Evolutionary conservation across 2,329 filamentous ascomycete species (phyloP), one percentile per base, ranked within the genome.

Genomic region (Chaetomium globosum): DNA sequence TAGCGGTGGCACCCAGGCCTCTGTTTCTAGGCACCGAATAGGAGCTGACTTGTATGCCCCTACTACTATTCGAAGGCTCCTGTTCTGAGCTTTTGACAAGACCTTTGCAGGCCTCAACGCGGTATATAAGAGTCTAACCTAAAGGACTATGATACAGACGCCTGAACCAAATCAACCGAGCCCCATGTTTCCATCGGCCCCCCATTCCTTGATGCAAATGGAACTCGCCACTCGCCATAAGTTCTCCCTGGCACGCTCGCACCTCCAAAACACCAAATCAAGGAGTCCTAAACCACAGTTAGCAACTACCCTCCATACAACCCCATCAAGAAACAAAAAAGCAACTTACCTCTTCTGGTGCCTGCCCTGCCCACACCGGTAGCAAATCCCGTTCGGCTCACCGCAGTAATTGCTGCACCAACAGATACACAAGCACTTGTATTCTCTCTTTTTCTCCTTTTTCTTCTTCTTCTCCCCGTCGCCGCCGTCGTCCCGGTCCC

Each of bases 381-480:
- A 16, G 16, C 55, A 58, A 7, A n/a, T n/a, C 13, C 3, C 46
- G 12, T 58, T 7, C 6, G 23, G 36, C 21, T 7, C 1, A 9
- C 5, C 21, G 23, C 19, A 23, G 1, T 26, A 12, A 4, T 28
- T 16, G 9, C 2, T 23, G 46, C 57, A 59, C 8, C 9, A 31
- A 46, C 58, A 60, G 19, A 60, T 6, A 9, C 58, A 53, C 26
- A 36, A 23, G 16, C 57, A 59, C 1, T 6, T n/a, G 26, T 39
- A 39, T 2, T 16, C 6, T 16, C 31, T 21, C 6, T 33, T 33
- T 2, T 51, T 33, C 46, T 51, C 5, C 5, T 59, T 33, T 6
- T 46, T 58, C 7, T 59, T 12, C 23, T 21, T 49, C 16, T 59
- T 46, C 7, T 23, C 43, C 13, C 30, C n/a, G 54, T 57, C 54